phyloP scores from a whole-genome alignment of 2,329 filamentous ascomycete genomes.

The Aspergillus sp. region DNA sequence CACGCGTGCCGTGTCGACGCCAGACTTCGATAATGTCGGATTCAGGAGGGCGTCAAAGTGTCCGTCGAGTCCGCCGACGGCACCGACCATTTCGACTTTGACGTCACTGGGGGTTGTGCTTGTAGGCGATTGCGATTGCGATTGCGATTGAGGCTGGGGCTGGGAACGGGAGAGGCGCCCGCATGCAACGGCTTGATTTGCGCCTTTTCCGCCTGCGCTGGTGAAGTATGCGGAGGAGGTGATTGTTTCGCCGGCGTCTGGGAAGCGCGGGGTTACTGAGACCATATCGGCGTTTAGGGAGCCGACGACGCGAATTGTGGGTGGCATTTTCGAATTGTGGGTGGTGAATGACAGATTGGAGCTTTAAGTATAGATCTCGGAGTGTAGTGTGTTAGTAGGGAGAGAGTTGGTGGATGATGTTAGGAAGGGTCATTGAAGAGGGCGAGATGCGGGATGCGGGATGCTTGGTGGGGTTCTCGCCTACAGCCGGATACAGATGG shows the following conservation, averaged over 20 bases:
- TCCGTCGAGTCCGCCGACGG: constrained; percentile 63
- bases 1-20: constrained; percentile 62
- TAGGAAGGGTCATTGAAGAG: neutral
- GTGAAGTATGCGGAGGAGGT: constrained; percentile 75
- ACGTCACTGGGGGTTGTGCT: constrained; percentile 29
- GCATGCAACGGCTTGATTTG: constrained; percentile 91
- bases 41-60: constrained; percentile 63
- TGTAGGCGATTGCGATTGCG: constrained; percentile 1
- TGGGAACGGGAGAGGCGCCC: constrained; percentile 71
- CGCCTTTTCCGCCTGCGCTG: constrained; percentile 88
- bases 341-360: neutral
- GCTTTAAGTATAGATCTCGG: neutral
- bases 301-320: constrained; percentile 76
- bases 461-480: neutral
- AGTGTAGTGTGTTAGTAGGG: neutral
- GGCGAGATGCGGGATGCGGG: constrained; percentile 2
- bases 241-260: constrained; percentile 81
- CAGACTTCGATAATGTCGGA: constrained; percentile 58
- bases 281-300: constrained; percentile 95
- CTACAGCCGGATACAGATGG: neutral
- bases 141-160: constrained; percentile 4
- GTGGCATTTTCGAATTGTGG: constrained; percentile 31
- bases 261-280: constrained; percentile 80
- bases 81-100: constrained; percentile 69
- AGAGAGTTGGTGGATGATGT: neutral